Evolutionary conservation across 2,329 filamentous ascomycete genomes (phyloP).

Genomic region (Trichoderma koningii): DNA sequence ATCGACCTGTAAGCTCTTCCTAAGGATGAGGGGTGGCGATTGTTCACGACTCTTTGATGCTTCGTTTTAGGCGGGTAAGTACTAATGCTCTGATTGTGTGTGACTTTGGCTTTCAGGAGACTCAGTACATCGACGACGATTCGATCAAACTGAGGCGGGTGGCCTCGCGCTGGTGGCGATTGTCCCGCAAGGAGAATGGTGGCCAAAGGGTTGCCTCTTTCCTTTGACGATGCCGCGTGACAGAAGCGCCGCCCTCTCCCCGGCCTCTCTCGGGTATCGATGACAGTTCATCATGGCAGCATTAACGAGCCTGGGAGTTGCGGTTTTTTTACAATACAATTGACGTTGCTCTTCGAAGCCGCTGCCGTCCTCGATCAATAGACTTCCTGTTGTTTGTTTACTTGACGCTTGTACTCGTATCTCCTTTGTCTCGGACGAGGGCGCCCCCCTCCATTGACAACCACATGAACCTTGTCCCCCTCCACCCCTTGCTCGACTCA

Average conservation of each 20-base stretch:
- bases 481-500: not conserved
- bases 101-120: not conserved
- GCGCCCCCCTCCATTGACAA: not conserved
- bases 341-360: too few relatives aligned
- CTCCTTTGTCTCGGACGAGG: not conserved
- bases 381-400: constrained; percentile 1
- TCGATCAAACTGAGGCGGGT: too few relatives aligned
- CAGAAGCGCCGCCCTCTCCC: too few relatives aligned
- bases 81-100: not conserved
- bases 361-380: too few relatives aligned
- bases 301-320: too few relatives aligned
- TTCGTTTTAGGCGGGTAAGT: too few relatives aligned
- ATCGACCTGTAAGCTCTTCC: not conserved
- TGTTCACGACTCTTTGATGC: not conserved
- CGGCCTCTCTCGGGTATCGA: too few relatives aligned
- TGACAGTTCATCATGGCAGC: too few relatives aligned
- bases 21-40: not conserved
- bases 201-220: too few relatives aligned
- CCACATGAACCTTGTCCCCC: not conserved
- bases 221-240: not conserved
- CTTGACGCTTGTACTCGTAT: not conserved
- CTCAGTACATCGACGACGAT: not conserved
- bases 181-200: too few relatives aligned
- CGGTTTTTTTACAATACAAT: too few relatives aligned
- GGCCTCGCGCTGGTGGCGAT: too few relatives aligned